Evolutionary conservation across 768 basidiomycete genomes (phyloP), one percentile per base, ranked within the genome.

Genomic region (Pleurotus djamor): DNA sequence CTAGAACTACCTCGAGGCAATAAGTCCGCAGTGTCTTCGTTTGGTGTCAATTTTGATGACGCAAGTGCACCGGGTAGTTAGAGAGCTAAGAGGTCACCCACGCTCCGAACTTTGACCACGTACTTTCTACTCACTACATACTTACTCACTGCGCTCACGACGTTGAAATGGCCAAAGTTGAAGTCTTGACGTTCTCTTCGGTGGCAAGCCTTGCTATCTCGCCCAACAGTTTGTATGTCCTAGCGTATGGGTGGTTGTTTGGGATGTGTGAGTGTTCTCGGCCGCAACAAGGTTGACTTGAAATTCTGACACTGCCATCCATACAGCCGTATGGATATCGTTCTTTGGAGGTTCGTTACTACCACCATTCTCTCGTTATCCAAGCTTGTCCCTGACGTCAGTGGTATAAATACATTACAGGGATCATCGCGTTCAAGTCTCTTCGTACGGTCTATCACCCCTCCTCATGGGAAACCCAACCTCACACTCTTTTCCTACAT

Each of bases 201-300:
- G 45, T 81, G 21, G 45, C 65, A 41, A 62, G 60, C 7, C 68
- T 82, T 14, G 66, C 74, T 33, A 61, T 58, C 5, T 75, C 75
- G 38, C 60, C 73, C 4, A 68, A 72, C 61, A 77, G 79, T 14
- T 50, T 80, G 4, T 87, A 88, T 62, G 67, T 83, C 32, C 61
- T 87, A 32, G 81, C 75, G n/a, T 88, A 84, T 72, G 76, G 76
- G 9, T 87, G 83, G 82, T 69, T 87, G 33, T 85, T 84, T 70
- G 88, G 88, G 60, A 87, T 86, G 88, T 85, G 87, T 87, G 68
- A 72, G 84, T 80, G 16, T 35, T 8, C n/a, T n/a, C 35, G 28
- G 14, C 48, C 58, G 48, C 44, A 12, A n/a, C 45, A 7, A 12
- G 10, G 48, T 16, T 45, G 49, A 10, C 9, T 32, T 9, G 6